Conservation (phyloP, 495 filamentous ascomycete species). For the Podospora pseudopauciseta region DNA sequence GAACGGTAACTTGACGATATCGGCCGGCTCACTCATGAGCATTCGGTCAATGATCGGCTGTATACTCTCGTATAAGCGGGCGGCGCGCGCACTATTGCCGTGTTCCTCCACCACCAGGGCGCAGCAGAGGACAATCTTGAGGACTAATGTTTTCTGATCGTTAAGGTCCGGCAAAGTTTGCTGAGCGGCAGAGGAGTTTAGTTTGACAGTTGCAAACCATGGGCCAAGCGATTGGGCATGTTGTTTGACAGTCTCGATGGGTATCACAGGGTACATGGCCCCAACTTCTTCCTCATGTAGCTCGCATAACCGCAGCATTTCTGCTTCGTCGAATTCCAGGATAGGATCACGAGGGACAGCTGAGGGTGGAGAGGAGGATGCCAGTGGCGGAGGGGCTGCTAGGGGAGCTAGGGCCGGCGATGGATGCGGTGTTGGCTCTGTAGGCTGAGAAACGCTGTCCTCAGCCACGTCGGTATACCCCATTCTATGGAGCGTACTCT, state of each 20-base stretch:
- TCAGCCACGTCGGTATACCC: constrained; percentile 68
- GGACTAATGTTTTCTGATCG: constrained; percentile 62
- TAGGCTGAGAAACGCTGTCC: constrained; percentile 46
- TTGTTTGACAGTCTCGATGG: constrained; percentile 61
- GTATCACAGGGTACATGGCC: constrained; percentile 78
- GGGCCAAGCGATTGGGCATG: constrained; percentile 63
- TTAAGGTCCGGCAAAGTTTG: constrained; percentile 46
- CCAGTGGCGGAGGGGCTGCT: constrained; percentile 5
- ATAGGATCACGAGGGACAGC: constrained; percentile 60
- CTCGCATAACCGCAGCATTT: constrained; percentile 65
- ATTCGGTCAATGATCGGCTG: constrained; percentile 64
- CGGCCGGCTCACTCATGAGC: constrained; percentile 61
- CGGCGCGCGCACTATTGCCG: constrained; percentile 70
- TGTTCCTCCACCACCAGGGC: constrained; percentile 68
- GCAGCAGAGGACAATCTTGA: constrained; percentile 78
- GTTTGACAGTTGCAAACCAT: constrained; percentile 57
- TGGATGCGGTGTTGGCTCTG: constrained; percentile 50
- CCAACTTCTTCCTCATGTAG: constrained; percentile 82
- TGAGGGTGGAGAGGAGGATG: constrained; percentile 25
- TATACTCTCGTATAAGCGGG: constrained; percentile 65
- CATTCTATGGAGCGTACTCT: constrained; percentile 84
- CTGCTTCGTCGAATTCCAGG: constrained; percentile 66
- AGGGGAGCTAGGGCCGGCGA: constrained; percentile 39
- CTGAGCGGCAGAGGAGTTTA: constrained; percentile 35
- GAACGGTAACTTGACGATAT: constrained; percentile 67